Base-by-base conservation (phyloP, 2,329 filamentous ascomycete species). In the Aureobasidium sp. region DNA sequence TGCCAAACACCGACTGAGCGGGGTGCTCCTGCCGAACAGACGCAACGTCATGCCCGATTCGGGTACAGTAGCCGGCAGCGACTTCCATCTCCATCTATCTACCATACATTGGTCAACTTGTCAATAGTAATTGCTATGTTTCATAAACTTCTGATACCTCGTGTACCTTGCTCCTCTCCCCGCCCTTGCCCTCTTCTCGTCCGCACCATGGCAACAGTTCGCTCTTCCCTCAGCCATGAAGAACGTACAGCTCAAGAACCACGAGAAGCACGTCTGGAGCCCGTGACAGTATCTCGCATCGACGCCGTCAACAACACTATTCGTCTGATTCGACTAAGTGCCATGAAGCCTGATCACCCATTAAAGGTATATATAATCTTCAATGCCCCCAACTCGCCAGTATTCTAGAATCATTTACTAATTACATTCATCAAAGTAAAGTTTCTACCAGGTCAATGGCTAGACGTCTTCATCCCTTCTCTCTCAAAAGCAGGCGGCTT, bases 401-500 rank as follows among this genome's bases (percentile, higher is more conserved):
- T n/a, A n/a, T n/a, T n/a, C n/a, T n/a, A n/a, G n/a, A n/a, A 30
- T 3, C 3, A n/a, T 45, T 2, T 4, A 36, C 60, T 65, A 45
- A 63, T 29, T n/a, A 30, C 3, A 25, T 34, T 5, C 5, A 42
- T 4, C 61, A 64, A 69, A 63, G 70, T 75, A 47, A 73, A 89
- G 81, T 95, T 94, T 74, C 79, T 85, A 6, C 85, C 91, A 5
- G 91, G 91, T 59, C 91, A 96, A 78, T 96, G 91, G 90, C 81
- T 96, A 61, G 91, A 96, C 72, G 86, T 91, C 7, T 87, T 88
- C 71, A 82, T 91, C 59, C 90, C 91, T 1, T 78, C 77, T 41
- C 76, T 90, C 48, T 68, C 81, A 47, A 85, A 87, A 71, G 86
- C 90, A 3, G 91, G 91, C 37, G 91, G 91, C 62, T 96, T 96